Conservation (phyloP, 345 rosid species). For the Nephelium lappaceum region DNA sequence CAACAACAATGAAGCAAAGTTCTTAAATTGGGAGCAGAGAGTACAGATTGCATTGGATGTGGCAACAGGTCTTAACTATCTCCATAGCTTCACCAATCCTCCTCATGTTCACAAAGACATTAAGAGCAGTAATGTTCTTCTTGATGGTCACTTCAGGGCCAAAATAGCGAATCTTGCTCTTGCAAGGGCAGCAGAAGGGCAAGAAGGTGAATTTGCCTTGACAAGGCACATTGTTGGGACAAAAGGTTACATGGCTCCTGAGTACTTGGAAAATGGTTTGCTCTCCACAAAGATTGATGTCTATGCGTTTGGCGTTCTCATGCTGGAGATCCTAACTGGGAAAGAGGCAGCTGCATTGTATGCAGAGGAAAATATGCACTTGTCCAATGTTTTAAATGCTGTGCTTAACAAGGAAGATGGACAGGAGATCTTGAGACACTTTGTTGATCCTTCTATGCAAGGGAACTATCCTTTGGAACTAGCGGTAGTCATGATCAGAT, state of each 20-base stretch:
- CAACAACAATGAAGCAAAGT: constrained; percentile 27
- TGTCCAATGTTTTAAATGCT: constrained; percentile 29
- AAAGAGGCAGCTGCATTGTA: constrained; percentile 51
- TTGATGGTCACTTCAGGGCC: constrained; percentile 56
- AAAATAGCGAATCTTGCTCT: constrained; percentile 56
- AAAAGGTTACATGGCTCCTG: constrained; percentile 84
- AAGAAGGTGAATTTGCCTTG: constrained; percentile 59
- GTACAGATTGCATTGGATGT: constrained; percentile 65
- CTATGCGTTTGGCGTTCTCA: constrained; percentile 76
- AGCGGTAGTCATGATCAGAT: constrained; percentile 35
- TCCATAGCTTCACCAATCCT: constrained; percentile 64
- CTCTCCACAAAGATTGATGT: constrained; percentile 80
- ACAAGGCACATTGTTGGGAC: constrained; percentile 86
- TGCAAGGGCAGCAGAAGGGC: constrained; percentile 47
- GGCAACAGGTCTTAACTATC: constrained; percentile 77
- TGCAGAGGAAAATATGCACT: constrained; percentile 33
- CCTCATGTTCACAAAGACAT: constrained; percentile 64
- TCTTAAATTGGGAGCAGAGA: constrained; percentile 60
- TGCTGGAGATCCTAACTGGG: constrained; percentile 67
- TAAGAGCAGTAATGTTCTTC: constrained; percentile 47
- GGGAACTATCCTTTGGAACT: constrained; percentile 51
- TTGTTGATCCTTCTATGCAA: constrained; percentile 44
- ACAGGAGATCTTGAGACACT: constrained; percentile 28
- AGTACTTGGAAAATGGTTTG: constrained; percentile 77
- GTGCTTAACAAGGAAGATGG: constrained; percentile 31